Conservation (phyloP, 345 rosid species). For the Dovyalis caffra region DNA sequence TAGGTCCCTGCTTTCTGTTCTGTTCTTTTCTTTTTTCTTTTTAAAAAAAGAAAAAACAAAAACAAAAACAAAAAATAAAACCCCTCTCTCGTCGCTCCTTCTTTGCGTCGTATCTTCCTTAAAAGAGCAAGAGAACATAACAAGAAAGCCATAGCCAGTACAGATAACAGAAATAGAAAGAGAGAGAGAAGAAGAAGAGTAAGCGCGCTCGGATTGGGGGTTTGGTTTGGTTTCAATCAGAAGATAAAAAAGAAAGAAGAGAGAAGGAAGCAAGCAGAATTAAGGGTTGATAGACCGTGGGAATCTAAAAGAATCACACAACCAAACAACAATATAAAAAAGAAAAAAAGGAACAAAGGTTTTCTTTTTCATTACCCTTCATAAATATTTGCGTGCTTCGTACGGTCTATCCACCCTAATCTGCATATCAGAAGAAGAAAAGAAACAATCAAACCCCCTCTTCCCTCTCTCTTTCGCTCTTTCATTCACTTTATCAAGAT, state of each 20-base stretch:
- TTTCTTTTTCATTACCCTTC: constrained; percentile 14
- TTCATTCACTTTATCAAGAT: background rate
- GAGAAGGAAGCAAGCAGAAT: constrained; percentile 36
- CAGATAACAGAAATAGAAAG: constrained; percentile 14
- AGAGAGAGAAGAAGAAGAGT: constrained; percentile 12
- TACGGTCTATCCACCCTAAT: constrained; percentile 80
- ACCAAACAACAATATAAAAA: background rate
- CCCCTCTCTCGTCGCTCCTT: background rate
- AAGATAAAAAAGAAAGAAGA: background rate
- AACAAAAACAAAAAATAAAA: too few species aligned
- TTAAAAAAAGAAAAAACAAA: too few species aligned
- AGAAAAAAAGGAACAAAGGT: too few species aligned
- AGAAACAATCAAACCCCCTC: background rate
- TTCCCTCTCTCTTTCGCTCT: constrained; percentile 11
- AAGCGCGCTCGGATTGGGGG: background rate
- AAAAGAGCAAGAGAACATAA: background rate
- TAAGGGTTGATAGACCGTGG: constrained; percentile 76
- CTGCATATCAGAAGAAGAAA: constrained; percentile 29
- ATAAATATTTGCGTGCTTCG: constrained; percentile 61
- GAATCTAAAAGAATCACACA: constrained; percentile 64
- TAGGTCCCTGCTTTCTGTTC: too few species aligned
- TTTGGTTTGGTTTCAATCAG: too few species aligned
- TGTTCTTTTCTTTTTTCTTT: too few species aligned
- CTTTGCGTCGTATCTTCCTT: background rate
- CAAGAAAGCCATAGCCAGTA: background rate